Percentiles rank a stretch among this genome's conserved stretches.
Conservation (phyloP, 441 rosid species). For the Populus hybrid region DNA sequence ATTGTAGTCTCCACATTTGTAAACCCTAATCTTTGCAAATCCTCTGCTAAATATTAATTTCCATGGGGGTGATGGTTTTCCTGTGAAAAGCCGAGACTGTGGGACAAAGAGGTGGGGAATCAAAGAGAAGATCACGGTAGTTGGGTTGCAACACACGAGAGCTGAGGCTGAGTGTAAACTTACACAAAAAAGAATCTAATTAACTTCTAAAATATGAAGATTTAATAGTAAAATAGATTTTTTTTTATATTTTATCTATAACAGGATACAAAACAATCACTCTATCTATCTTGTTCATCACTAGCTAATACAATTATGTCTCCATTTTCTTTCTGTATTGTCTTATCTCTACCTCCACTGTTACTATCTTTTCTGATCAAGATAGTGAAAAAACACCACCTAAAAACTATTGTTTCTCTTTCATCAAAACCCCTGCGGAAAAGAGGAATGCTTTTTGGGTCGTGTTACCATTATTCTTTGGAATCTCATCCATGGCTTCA, state of each 20-base stretch:
- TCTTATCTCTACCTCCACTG: too few relatives aligned
- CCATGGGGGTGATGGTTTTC: slow-evolving; percentile 34
- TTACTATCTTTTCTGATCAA: too few relatives aligned
- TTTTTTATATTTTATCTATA: too few relatives aligned
- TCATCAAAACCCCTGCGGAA: slow-evolving; percentile 32
- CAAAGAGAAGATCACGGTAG: slow-evolving; percentile 34
- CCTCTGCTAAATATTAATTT: slow-evolving; percentile 38
- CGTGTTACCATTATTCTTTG: slow-evolving; percentile 33
- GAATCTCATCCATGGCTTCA: slow-evolving; percentile 36
- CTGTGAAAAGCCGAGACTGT: slow-evolving; percentile 38
- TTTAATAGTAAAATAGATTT: too few relatives aligned
- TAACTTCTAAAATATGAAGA: too few relatives aligned
- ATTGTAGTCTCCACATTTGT: slow-evolving; percentile 20
- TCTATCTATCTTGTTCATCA: too few relatives aligned
- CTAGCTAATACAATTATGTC: too few relatives aligned
- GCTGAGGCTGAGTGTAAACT: too few relatives aligned
- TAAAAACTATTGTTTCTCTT: slow-evolving; percentile 32
- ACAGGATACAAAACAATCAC: too few relatives aligned
- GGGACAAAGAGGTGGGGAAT: slow-evolving; percentile 41
- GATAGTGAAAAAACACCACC: too few relatives aligned
- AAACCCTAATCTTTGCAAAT: slow-evolving; percentile 49
- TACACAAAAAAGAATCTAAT: too few relatives aligned
- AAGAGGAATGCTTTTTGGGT: slow-evolving; percentile 27
- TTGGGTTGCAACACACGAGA: slow-evolving; percentile 36
- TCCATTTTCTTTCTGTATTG: too few relatives aligned